Conservation (phyloP, 345 rosid genomes). For the Aquilaria yunnanensis region DNA sequence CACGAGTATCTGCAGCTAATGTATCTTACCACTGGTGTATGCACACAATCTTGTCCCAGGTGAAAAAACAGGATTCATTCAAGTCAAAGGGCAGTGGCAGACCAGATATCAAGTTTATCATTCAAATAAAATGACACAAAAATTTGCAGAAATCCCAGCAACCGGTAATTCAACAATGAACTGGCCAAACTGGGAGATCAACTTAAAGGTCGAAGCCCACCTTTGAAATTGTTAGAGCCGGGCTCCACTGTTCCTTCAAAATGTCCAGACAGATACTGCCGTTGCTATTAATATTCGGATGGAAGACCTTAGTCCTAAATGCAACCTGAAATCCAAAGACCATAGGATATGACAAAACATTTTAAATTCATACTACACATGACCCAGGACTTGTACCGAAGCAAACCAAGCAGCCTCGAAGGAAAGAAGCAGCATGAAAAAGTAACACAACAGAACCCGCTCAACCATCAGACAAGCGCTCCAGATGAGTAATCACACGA, state of each 20-base stretch:
- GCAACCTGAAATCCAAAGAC: constrained; percentile 30
- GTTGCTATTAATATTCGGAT: constrained; percentile 49
- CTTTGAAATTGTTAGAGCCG: constrained; percentile 47
- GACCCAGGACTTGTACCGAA: background rate
- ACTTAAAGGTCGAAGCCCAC: constrained; percentile 3
- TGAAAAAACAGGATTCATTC: no score
- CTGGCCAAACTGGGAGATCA: no score
- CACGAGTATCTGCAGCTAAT: no score
- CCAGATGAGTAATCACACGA: no score
- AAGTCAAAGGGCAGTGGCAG: no score
- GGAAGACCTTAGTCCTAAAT: constrained; percentile 46
- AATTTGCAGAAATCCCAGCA: no score
- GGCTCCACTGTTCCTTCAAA: constrained; percentile 50
- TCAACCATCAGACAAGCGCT: no score
- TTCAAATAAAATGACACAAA: no score
- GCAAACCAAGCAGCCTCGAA: background rate
- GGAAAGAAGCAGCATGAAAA: background rate
- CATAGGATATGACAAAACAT: background rate
- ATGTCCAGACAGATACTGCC: constrained; percentile 52
- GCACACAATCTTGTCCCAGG: no score
- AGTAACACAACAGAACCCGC: background rate
- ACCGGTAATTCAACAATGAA: no score
- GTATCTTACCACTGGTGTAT: no score
- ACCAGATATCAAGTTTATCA: no score
- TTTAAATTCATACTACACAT: background rate